Percentiles rank a stretch among this genome's conserved stretches.
Conservation (phyloP, 2,329 filamentous ascomycete species). For the Aureobasidium pullulans region DNA sequence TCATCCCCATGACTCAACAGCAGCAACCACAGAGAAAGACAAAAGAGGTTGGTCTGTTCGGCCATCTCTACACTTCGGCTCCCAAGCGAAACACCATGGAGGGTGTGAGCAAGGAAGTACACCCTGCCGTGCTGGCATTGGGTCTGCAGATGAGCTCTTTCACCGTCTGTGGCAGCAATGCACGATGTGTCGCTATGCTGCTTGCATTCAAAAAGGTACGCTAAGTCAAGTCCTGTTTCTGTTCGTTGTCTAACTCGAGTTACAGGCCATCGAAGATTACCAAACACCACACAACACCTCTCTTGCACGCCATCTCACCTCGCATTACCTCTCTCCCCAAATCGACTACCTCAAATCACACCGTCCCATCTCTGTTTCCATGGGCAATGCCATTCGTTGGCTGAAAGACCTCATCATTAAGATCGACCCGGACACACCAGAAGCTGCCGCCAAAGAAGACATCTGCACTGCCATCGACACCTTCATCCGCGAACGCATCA, state of each 20-base stretch:
- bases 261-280: conserved; percentile 83
- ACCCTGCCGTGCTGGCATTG: conserved; percentile 75
- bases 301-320: conserved; percentile 82
- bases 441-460: conserved; percentile 70
- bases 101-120: conserved; percentile 62
- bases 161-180: conserved; percentile 80
- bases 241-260: neutral
- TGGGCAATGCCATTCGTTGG: conserved; percentile 94
- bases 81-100: conserved; percentile 59
- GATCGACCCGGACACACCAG: conserved; percentile 77
- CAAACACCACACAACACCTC: conserved; percentile 78
- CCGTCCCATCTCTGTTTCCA: conserved; percentile 90
- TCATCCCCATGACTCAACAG: conserved; percentile 11
- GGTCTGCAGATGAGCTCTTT: conserved; percentile 89
- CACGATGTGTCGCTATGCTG: conserved; percentile 78
- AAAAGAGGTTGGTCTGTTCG: conserved; percentile 69
- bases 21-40: conserved; percentile 48
- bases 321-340: conserved; percentile 85
- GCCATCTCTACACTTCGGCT: conserved; percentile 62
- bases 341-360: conserved; percentile 92
- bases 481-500: conserved; percentile 86
- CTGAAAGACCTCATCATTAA: conserved; percentile 88
- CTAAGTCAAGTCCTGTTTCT: conserved; percentile 12
- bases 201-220: conserved; percentile 80
- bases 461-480: conserved; percentile 76